These are phyloP conservation scores for Cladorrhinum samala DNA, from an alignment of 495 filamentous ascomycete genomes.

Conservation along the genomic window DNA sequence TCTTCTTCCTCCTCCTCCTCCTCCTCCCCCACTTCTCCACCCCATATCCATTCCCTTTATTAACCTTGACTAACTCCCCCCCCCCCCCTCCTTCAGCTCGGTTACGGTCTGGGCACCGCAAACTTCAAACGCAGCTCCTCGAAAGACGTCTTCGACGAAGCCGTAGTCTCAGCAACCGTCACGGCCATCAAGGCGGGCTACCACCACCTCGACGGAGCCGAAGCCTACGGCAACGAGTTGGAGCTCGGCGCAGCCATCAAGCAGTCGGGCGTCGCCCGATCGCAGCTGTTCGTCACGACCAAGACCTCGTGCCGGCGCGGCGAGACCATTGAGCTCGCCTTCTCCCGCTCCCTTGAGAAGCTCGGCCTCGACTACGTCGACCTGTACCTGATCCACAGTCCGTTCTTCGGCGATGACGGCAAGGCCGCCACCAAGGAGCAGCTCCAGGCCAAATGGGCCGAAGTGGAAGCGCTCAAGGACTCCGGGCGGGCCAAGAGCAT, in stretches of 20 bases:
- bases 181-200: slow-evolving; percentile 66
- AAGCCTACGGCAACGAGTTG: slow-evolving; percentile 77
- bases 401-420: slow-evolving; percentile 48
- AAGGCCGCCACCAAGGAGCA: slow-evolving; percentile 52
- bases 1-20: not conserved
- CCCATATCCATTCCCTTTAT: not conserved
- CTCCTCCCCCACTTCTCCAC: not conserved
- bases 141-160: slow-evolving; percentile 40
- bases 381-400: slow-evolving; percentile 75
- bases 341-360: slow-evolving; percentile 65
- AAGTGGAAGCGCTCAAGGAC: slow-evolving; percentile 66
- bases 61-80: no score
- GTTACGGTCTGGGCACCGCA: slow-evolving; percentile 59
- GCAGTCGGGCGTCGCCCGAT: slow-evolving; percentile 56
- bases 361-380: slow-evolving; percentile 77
- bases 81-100: slow-evolving; percentile 61
- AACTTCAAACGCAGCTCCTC: slow-evolving; percentile 30
- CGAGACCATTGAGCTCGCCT: slow-evolving; percentile 56
- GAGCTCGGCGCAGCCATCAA: slow-evolving; percentile 72
- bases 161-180: slow-evolving; percentile 55
- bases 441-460: slow-evolving; percentile 66
- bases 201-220: slow-evolving; percentile 72
- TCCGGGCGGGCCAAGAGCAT: slow-evolving; percentile 70
- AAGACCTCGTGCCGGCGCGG: slow-evolving; percentile 55
- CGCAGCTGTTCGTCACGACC: slow-evolving; percentile 70